Conservation (phyloP, 1,284 basidiomycete species). For the Leucoagaricus sp. region DNA sequence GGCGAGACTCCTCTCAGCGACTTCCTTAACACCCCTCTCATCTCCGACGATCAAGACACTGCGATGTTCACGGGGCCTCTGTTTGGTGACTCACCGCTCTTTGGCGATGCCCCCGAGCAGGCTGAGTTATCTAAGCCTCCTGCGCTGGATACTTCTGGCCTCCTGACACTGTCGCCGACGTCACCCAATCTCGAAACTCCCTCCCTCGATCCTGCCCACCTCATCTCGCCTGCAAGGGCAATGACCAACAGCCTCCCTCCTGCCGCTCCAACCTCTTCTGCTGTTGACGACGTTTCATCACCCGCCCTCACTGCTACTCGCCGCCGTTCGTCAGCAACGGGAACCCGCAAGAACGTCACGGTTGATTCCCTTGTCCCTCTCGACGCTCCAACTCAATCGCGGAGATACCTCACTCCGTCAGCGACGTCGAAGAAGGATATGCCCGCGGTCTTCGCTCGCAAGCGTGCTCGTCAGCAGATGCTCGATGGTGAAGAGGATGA, state of each 20-base stretch:
- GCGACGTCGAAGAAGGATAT: conserved; percentile 36
- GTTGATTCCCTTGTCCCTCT: conserved; percentile 30
- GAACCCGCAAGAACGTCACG: conserved; percentile 22
- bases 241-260: neutral
- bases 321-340: conserved; percentile 17
- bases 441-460: conserved; percentile 32
- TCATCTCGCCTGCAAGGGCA: neutral
- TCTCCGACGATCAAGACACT: conserved; percentile 36
- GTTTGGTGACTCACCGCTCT: conserved; percentile 27
- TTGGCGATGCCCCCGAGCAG: neutral
- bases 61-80: conserved; percentile 36
- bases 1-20: conserved; percentile 50
- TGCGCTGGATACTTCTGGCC: conserved; percentile 12
- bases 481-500: conserved; percentile 56
- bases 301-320: neutral
- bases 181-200: conserved; percentile 14
- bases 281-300: neutral
- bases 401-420: conserved; percentile 34
- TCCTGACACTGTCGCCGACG: conserved; percentile 16
- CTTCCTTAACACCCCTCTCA: conserved; percentile 60
- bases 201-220: conserved; percentile 8
- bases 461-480: conserved; percentile 17
- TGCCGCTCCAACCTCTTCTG: neutral
- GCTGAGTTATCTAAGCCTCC: conserved; percentile 4
- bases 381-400: conserved; percentile 38